Evolutionary conservation across 2,329 filamentous ascomycete species (phyloP), one percentile per base, ranked within the genome.

Genomic region (Aphanocladium album): DNA sequence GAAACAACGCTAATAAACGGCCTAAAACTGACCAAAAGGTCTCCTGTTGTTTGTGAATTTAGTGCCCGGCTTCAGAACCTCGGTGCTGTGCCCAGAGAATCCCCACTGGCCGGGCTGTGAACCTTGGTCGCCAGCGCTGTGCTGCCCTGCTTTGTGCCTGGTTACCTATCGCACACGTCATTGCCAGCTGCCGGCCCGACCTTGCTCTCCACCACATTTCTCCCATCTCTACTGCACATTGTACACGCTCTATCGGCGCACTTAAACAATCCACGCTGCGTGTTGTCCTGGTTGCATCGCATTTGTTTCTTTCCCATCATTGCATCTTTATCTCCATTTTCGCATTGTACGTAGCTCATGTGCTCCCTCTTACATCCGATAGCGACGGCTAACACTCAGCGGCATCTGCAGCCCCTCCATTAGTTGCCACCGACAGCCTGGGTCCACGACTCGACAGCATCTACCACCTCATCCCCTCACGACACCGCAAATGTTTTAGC

Each of bases 81-180:
- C 23, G 5, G 45, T 16, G 45, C 21, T 11, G 30, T 12, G 11
- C 23, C n/a, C 12, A 27, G 45, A 21, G 5, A 21, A 27, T 47
- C 45, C 23, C 45, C 45, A 33, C 50, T 19, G 17, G 39, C 30
- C 16, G 33, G 33, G 30, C 27, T 27, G 21, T 33, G 46, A 35
- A 35, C 25, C 30, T 35, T 19, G 52, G 37, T 33, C n/a, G 25
- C 9, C n/a, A 27, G 43, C 54, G 17, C 30, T 35, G 21, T 45
- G 56, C 47, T 59, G 56, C 56, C 56, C 56, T 52, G 57, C 9
- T 53, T 53, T n/a, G 14, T 16, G 43, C 43, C 30, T 37, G 9
- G 35, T 17, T 43, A 33, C 46, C 35, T 43, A 43, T 53, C 47
- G 21, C 57, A 59, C 47, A 59, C 57, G 57, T 59, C 57, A 59